Evolutionary conservation across 2,329 filamentous ascomycete genomes (phyloP).

Genomic region (Biscogniauxia mediterranea): DNA sequence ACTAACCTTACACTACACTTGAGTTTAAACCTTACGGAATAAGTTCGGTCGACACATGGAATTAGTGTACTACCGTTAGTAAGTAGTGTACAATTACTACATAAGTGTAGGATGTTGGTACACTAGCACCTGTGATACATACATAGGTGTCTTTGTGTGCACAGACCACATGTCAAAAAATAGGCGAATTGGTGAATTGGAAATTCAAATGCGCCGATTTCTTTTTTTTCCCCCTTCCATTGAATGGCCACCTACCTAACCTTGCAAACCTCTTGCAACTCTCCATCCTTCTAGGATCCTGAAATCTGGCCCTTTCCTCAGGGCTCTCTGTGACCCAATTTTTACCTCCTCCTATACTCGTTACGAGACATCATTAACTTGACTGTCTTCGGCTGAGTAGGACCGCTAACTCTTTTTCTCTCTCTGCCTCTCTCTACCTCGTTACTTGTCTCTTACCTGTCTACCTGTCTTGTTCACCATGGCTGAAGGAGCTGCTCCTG

Average conservation of each 20-base stretch:
- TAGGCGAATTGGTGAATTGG: background rate
- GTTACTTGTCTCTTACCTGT: constrained; percentile 4
- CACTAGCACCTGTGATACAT: too few relatives aligned
- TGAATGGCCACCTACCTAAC: constrained; percentile 12
- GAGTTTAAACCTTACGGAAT: background rate
- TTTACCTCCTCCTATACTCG: background rate
- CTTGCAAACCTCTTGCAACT: constrained; percentile 12
- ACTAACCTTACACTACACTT: background rate
- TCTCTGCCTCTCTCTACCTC: constrained; percentile 2
- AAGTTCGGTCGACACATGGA: background rate
- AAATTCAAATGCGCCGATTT: constrained; percentile 8
- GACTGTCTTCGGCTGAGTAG: constrained; percentile 5
- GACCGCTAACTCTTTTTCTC: constrained; percentile 9
- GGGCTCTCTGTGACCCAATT: background rate
- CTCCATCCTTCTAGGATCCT: constrained; percentile 19
- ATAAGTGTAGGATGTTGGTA: too few relatives aligned
- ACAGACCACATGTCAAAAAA: background rate
- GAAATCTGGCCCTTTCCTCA: constrained; percentile 28
- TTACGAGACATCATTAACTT: constrained; percentile 11
- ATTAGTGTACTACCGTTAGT: background rate
- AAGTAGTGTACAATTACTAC: too few relatives aligned
- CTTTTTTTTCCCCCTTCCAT: background rate
- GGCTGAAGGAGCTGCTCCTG: constrained; percentile 45
- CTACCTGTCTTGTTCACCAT: constrained; percentile 34
- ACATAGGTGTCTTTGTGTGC: background rate